Conservation (phyloP, 192 early-diverging fungal species). For the Spinellus fusiger region DNA sequence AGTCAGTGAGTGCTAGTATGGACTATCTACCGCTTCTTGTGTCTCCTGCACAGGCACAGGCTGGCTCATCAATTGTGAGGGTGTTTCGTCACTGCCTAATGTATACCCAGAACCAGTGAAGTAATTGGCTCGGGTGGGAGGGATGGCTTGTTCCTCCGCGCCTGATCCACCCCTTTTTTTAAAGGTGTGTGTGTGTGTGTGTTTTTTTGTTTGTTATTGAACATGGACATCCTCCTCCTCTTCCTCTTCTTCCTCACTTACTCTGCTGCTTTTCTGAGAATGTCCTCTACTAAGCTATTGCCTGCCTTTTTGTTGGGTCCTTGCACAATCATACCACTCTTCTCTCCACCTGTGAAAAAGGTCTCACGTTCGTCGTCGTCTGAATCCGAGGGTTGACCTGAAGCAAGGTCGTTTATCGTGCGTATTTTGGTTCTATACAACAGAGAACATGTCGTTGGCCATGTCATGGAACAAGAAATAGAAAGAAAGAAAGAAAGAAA, state of each 20-base stretch:
- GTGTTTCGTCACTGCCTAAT: conserved; percentile 49
- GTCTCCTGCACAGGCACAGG: background rate
- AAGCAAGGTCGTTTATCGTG: conserved; percentile 40
- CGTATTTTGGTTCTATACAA: conserved; percentile 33
- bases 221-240: background rate
- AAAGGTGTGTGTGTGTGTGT: background rate
- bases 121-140: conserved; percentile 8
- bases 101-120: conserved; percentile 43
- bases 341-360: conserved; percentile 92
- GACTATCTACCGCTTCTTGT: too few relatives aligned
- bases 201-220: background rate
- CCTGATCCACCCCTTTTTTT: conserved; percentile 18
- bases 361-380: conserved; percentile 57
- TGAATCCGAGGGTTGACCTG: conserved; percentile 28
- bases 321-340: conserved; percentile 50
- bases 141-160: conserved; percentile 6
- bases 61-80: conserved; percentile 17
- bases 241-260: conserved; percentile 20
- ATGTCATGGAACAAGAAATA: too few relatives aligned
- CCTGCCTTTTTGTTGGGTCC: conserved; percentile 37
- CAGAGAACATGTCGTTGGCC: too few relatives aligned
- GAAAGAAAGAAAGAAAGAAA: too few relatives aligned
- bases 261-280: conserved; percentile 72
- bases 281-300: conserved; percentile 64
- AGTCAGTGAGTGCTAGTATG: background rate